Percentiles rank a stretch among this genome's conserved stretches.
Evolutionary conservation across 2,329 filamentous ascomycete species (phyloP).

Genomic region (Onygenales sp.): DNA sequence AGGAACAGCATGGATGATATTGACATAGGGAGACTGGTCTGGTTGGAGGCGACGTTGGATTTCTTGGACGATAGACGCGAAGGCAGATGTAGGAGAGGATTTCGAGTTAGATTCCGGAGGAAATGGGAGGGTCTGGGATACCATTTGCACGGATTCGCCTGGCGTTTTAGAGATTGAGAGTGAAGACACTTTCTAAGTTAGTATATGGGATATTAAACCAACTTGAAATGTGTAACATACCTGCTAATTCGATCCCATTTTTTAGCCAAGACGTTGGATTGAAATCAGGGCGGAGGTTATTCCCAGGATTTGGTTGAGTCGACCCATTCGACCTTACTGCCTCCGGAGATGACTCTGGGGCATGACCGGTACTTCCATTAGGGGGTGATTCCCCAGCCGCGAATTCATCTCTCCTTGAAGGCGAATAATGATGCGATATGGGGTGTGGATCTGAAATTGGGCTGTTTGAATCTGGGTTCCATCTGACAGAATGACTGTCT

Average conservation of each 20-base stretch:
- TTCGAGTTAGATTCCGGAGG: slow-evolving; percentile 30
- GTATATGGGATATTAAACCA: not conserved
- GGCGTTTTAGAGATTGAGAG: slow-evolving; percentile 29
- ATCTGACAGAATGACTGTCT: slow-evolving; percentile 29
- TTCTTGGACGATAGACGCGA: slow-evolving; percentile 44
- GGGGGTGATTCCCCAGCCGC: not conserved
- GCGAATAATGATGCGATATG: not conserved
- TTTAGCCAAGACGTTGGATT: slow-evolving; percentile 2
- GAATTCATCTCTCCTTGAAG: not conserved
- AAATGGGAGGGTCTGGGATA: slow-evolving; percentile 52
- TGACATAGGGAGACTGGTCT: slow-evolving; percentile 49
- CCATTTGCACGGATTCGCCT: slow-evolving; percentile 39
- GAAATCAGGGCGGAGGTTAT: not conserved
- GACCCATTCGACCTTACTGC: not conserved
- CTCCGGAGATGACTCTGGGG: not conserved
- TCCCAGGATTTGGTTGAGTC: not conserved
- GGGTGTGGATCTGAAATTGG: slow-evolving; percentile 12
- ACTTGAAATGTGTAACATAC: not conserved
- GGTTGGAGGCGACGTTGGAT: slow-evolving; percentile 44
- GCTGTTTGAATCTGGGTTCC: slow-evolving; percentile 25
- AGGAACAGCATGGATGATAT: slow-evolving; percentile 55
- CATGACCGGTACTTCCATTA: not conserved
- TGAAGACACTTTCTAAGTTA: slow-evolving; percentile 24
- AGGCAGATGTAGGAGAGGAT: slow-evolving; percentile 26
- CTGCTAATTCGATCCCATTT: slow-evolving; percentile 3